phyloP scores from a whole-genome alignment of 2,329 filamentous ascomycete genomes.

The Ceratocystis variospora region DNA sequence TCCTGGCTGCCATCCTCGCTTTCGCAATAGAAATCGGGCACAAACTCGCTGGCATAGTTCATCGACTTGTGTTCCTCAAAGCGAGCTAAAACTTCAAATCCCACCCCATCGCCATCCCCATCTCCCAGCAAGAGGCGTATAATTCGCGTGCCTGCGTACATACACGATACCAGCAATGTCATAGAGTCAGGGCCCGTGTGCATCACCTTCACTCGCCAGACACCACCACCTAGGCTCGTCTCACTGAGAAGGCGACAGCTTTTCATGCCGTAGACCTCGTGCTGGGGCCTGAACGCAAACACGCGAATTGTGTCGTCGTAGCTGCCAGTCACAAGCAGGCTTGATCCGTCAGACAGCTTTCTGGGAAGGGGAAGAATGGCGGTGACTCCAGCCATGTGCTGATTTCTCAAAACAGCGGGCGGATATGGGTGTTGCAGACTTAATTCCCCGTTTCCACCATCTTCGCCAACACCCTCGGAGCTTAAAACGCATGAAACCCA shows the following conservation, averaged over 20 bases:
- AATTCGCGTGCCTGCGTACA: conserved; percentile 76
- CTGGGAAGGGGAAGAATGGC: conserved; percentile 59
- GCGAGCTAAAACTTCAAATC: conserved; percentile 49
- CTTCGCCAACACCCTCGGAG: conserved; percentile 15
- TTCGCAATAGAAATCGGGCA: conserved; percentile 26
- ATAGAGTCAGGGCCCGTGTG: conserved; percentile 24
- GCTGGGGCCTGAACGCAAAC: conserved; percentile 36
- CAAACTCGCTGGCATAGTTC: conserved; percentile 78
- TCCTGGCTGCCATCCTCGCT: conserved; percentile 19
- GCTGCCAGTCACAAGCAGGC: conserved; percentile 66
- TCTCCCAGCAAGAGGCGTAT: conserved; percentile 31
- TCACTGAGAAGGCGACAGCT: conserved; percentile 45
- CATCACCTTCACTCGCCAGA: conserved; percentile 69
- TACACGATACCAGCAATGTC: conserved; percentile 69
- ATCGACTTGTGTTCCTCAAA: conserved; percentile 86
- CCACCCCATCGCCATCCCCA: conserved; percentile 35
- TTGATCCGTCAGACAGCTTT: conserved; percentile 30
- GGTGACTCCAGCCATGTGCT: conserved; percentile 72
- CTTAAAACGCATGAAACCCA: conserved; percentile 28
- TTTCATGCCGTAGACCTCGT: conserved; percentile 30
- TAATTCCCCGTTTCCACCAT: conserved; percentile 14
- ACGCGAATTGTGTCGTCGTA: conserved; percentile 79
- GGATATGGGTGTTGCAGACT: conserved; percentile 22
- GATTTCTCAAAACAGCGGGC: conserved; percentile 29
- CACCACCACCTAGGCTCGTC: conserved; percentile 58